Base-by-base conservation (phyloP, 192 early-diverging fungal genomes). In the Umbelopsis sp. region DNA sequence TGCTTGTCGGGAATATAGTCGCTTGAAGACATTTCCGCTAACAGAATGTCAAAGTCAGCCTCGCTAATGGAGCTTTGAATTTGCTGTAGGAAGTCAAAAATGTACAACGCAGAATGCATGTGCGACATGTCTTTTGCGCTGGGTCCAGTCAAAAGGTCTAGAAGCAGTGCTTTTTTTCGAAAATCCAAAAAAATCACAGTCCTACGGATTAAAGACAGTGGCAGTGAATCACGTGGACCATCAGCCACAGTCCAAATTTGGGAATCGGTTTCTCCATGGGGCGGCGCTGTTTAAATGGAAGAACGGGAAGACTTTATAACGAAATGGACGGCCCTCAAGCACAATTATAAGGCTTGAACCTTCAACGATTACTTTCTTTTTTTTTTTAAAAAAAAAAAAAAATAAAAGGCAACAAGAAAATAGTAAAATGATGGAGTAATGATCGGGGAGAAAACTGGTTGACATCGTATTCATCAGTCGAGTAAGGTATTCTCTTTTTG, bases 31-130 rank as follows among this genome's bases (percentile, higher is more conserved):
- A 71, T 22, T 34, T 56, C 24, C 21, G 32, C 50, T 44, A 71
- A 36, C 8, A 71, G 20, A 21, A 52, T 56, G 44, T 50, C 69
- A 54, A 71, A 71, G 32, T 71, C 69, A 9, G 49, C 50, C 41
- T 52, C 32, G 32, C 50, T 52, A 9, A 59, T 34, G n/a, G 69
- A 32, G 26, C 38, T 52, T 43, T 71, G 49, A 26, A 71, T 31
- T 26, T 41, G 69, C 26, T 29, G 52, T 71, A 71, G 25, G 43
- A 52, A 71, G 20, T 71, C 36, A 41, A 71, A 71, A 41, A 59
- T 52, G 8, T 71, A 31, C 26, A 62, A 31, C 56, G 29, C 56
- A 62, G 56, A 62, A 62, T 62, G 31, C 56, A 62, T 62, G 56
- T 62, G 56, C 56, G 31, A 62, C 56, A 62, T 62, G 29, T 62